These are phyloP conservation scores for Besnoitia besnoiti DNA, from an alignment of 169 alveolate species.

Conservation along the genomic window DNA sequence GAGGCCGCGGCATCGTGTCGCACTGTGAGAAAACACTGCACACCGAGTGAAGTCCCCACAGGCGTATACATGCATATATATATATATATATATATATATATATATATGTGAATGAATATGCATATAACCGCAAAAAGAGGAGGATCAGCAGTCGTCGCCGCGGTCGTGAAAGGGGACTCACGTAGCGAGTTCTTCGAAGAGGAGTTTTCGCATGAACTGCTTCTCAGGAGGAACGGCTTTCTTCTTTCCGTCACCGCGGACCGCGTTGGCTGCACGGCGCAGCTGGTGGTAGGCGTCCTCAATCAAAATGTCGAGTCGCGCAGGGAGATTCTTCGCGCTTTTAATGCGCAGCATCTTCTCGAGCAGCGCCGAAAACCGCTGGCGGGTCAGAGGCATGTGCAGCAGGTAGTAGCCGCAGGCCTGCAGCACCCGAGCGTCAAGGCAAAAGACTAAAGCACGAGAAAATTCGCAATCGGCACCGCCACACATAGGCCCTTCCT, in stretches of 20 bases:
- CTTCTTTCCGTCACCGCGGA: neutral
- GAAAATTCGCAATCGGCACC: neutral
- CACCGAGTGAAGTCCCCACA: too few relatives aligned
- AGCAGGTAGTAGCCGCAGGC: slow-evolving; percentile 58
- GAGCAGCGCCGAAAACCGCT: slow-evolving; percentile 15
- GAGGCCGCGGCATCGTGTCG: too few relatives aligned
- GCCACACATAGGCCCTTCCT: too few relatives aligned
- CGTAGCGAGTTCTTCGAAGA: slow-evolving; percentile 20
- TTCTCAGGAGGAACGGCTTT: neutral
- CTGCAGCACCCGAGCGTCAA: neutral
- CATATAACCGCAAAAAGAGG: neutral
- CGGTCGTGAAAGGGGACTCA: neutral
- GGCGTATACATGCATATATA: neutral
- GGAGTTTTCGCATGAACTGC: neutral
- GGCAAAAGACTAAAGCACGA: neutral
- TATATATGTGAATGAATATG: neutral
- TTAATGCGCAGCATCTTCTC: slow-evolving; percentile 41
- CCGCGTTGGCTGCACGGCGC: neutral
- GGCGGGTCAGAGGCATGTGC: neutral
- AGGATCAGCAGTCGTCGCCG: neutral
- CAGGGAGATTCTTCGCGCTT: neutral
- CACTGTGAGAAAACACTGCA: too few relatives aligned
- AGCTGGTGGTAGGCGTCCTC: slow-evolving; percentile 37
- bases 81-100: neutral
- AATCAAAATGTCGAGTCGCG: slow-evolving; percentile 19